Base-by-base conservation (phyloP, 805 yeast species). In the Yarrowia sp. region DNA sequence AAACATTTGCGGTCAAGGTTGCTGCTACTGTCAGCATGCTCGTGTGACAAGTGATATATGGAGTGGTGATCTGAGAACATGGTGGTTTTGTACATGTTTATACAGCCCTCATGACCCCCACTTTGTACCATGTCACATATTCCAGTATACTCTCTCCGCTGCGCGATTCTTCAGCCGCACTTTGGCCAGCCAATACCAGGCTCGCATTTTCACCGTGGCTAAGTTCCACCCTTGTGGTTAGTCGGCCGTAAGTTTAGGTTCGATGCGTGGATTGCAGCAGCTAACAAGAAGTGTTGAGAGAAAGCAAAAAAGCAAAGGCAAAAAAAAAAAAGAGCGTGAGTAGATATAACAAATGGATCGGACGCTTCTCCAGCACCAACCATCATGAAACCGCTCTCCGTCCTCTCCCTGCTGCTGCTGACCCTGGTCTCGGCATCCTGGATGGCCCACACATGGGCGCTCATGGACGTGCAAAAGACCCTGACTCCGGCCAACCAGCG, bases 191-290 rank as follows among this genome's bases (percentile, higher is more conserved):
- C 58, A 51, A 51, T 51, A 10, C 35, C 3, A 28, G 14, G 35
- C 8, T 3, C 9, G 58, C 35, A 22, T 51, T 51, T 36, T 13
- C 42, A 22, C 58, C 42, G 42, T 22, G 58, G 36, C 39, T 38
- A 51, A 11, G 35, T 18, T 51, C 35, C 43, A 51, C 58, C 58
- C 58, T 51, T 51, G 58, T 51, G 58, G 58, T 51, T 51, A 51
- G 43, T 36, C 43, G 35, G 43, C 58, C 17, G 17, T 36, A 18
- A 48, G 58, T 51, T 51, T 36, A 51, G 58, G 58, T 51, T 51
- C 58, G 58, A 51, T 51, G 58, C 58, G 43, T 50, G 57, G 57
- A 50, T 18, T 17, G 42, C 53, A 33, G 42, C 32, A 13, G 42
- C 35, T 36, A 36, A 14, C 35, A 51, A 35, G 28, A n/a, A 22